Evolutionary conservation across 345 rosid genomes (phyloP).

Genomic region (Raphanus sativus): DNA sequence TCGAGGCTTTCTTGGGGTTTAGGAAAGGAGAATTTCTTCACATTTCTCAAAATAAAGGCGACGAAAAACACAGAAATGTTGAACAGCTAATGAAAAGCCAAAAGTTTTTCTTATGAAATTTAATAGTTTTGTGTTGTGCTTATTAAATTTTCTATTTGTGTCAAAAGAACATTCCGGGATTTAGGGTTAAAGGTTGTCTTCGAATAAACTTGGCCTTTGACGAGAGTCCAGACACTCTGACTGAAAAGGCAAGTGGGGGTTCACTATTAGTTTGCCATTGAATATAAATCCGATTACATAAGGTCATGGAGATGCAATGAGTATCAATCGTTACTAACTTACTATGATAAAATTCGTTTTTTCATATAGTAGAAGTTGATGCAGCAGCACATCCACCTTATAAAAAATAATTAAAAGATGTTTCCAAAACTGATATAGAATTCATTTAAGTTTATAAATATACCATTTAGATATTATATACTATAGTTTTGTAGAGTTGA

Average conservation of each 20-base stretch:
- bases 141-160: constrained; percentile 15
- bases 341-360: background rate
- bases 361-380: background rate
- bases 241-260: constrained; percentile 36
- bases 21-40: constrained; percentile 31
- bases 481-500: background rate
- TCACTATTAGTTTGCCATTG: constrained; percentile 23
- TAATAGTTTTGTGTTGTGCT: constrained; percentile 5
- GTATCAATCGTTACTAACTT: background rate
- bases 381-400: background rate
- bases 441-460: background rate
- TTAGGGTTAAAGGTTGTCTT: constrained; percentile 55
- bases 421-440: background rate
- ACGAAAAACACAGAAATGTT: constrained; percentile 15
- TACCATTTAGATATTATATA: background rate
- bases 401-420: background rate
- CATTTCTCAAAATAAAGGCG: constrained; percentile 30
- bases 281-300: background rate
- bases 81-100: constrained; percentile 34
- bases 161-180: constrained; percentile 55
- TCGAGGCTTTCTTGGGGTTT: constrained; percentile 45
- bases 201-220: constrained; percentile 65
- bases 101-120: constrained; percentile 13
- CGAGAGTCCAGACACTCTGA: constrained; percentile 35
- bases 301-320: background rate